Evolutionary conservation across 768 basidiomycete species (phyloP), one percentile per base, ranked within the genome.

Genomic region (Suillus variegatus): DNA sequence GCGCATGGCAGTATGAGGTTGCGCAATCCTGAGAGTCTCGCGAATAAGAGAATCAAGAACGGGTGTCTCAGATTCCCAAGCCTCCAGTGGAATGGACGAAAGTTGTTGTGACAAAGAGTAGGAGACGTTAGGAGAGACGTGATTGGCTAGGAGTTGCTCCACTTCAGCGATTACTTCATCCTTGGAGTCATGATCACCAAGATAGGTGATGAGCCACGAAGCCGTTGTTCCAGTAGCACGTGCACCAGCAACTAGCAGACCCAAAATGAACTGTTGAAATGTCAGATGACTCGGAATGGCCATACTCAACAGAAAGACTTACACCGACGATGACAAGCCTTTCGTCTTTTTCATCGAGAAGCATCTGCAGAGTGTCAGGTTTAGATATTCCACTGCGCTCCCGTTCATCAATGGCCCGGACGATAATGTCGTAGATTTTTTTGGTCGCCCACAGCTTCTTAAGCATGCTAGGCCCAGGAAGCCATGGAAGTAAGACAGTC

Each of bases 1-100:
- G 73, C 92, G 85, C 90, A 92, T 91, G 64, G 91, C 91, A 1
- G 86, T 85, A 76, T 92, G 90, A 51, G 91, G 90, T 80, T 92
- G 89, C 12, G 91, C 90, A 56, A 93, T 78, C 46, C 91, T 88
- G 28, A 91, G 85, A 43, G 91, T 92, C 77, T 93, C 91, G 68
- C 85, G 85, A 71, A 93, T 88, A 71, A 92, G 80, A 56, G 86
- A 82, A 73, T 93, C 92, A 41, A 92, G 81, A 64, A 89, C 80
- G 20, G 91, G 91, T 36, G 86, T 90, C 66, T 86, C 80, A 2
- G 79, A 72, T 75, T 93, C 91, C 91, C 91, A 93, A 13, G 82
- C 83, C 69, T 86, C 82, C 22, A 93, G 80, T 1, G 92, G 88
- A 62, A 92, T 82, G 47, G 82, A 76, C 22, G 87, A 80, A 32